phyloP scores from a whole-genome alignment of 2,329 filamentous ascomycete species.

The Triangularia verruculosa region DNA sequence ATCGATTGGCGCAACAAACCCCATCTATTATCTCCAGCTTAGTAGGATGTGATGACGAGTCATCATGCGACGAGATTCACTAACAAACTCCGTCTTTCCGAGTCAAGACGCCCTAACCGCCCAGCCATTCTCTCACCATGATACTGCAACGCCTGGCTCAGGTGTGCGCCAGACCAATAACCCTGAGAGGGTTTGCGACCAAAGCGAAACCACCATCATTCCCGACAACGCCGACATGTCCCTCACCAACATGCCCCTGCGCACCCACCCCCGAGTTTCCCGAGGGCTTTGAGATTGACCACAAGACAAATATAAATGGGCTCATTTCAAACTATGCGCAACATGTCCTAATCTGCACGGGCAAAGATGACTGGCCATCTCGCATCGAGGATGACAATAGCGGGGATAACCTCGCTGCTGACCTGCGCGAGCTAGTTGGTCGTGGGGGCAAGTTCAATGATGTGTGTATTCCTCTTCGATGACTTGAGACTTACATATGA shows the following conservation, averaged over 20 bases:
- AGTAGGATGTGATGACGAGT: background rate
- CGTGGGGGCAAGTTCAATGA: conserved; percentile 64
- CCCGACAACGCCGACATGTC: conserved; percentile 57
- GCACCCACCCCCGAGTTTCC: conserved; percentile 63
- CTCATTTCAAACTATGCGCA: conserved; percentile 76
- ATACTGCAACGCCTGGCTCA: conserved; percentile 12
- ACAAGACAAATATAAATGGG: conserved; percentile 65
- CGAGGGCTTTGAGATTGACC: conserved; percentile 70
- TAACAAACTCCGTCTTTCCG: background rate
- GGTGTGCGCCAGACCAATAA: conserved; percentile 4
- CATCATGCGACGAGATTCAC: conserved; percentile 7
- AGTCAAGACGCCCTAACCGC: background rate
- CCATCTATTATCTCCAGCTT: conserved; percentile 1
- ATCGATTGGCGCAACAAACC: background rate
- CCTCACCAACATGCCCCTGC: conserved; percentile 73
- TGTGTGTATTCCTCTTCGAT: conserved; percentile 44
- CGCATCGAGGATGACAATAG: conserved; percentile 78
- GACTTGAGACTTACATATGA: conserved; percentile 19
- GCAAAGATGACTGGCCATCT: conserved; percentile 75
- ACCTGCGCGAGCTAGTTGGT: conserved; percentile 68
- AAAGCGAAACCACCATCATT: conserved; percentile 33
- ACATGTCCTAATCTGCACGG: conserved; percentile 81
- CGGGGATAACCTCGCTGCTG: conserved; percentile 64
- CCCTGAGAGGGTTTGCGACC: conserved; percentile 13
- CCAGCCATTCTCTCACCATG: conserved; percentile 11